Conservation (phyloP, 805 yeast species). For the Yarrowia alimentaria region DNA sequence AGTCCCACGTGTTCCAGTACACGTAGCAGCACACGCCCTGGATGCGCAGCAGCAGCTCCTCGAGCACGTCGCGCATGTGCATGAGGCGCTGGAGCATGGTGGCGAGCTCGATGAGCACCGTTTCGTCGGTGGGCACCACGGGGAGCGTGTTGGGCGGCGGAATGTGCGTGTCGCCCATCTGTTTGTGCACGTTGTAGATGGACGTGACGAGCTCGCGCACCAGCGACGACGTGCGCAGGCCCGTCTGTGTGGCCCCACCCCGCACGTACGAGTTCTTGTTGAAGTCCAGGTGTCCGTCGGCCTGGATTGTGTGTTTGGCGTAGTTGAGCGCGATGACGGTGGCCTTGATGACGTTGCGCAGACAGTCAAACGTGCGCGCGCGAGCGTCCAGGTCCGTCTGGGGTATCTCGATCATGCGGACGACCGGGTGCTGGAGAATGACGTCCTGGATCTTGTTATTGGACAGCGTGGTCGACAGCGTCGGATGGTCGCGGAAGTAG, state of each 20-base stretch:
- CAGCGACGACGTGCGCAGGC: slow-evolving; percentile 5
- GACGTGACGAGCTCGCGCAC: slow-evolving; percentile 15
- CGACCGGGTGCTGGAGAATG: slow-evolving; percentile 36
- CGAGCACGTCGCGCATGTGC: slow-evolving; percentile 32
- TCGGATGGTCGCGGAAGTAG: slow-evolving; percentile 24
- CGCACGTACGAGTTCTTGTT: slow-evolving; percentile 10
- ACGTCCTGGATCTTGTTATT: slow-evolving; percentile 38
- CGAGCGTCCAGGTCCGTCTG: slow-evolving; percentile 37
- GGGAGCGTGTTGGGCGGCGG: slow-evolving; percentile 22
- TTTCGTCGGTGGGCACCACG: slow-evolving; percentile 9
- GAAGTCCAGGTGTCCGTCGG: slow-evolving; percentile 4
- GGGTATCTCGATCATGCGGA: slow-evolving; percentile 35
- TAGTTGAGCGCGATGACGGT: slow-evolving; percentile 23
- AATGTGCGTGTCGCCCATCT: slow-evolving; percentile 7
- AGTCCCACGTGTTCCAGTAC: slow-evolving; percentile 42
- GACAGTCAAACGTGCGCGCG: slow-evolving; percentile 7
- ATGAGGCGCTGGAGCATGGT: slow-evolving; percentile 12
- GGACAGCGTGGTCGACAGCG: slow-evolving; percentile 31
- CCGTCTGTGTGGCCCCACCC: neutral
- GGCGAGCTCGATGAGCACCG: slow-evolving; percentile 16
- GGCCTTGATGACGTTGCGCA: slow-evolving; percentile 25
- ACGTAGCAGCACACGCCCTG: slow-evolving; percentile 39
- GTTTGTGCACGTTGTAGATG: slow-evolving; percentile 16
- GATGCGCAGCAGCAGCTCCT: slow-evolving; percentile 35
- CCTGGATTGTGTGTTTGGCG: slow-evolving; percentile 22